Evolutionary conservation across 2,329 filamentous ascomycete species (phyloP), one percentile per base, ranked within the genome.

Genomic region (Ilyonectria destructans): DNA sequence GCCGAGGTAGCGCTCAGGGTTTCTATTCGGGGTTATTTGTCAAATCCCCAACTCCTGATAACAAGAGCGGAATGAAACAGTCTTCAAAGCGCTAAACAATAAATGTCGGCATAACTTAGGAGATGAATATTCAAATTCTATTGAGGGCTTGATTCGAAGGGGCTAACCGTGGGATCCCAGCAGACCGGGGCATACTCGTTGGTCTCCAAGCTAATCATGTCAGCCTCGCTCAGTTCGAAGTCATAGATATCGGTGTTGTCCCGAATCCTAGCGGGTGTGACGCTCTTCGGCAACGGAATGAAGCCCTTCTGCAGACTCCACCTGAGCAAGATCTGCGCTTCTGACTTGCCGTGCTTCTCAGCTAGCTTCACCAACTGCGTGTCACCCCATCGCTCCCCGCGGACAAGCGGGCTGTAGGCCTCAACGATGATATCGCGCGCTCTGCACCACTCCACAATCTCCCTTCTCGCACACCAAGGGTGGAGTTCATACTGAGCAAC

Each of bases 221-320:
- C 90, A 19, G 87, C 84, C 17, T 81, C 78, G 12, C 80, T 82
- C 6, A 93, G 80, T 33, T 86, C 82, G 74, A 92, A 92, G 29
- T 83, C 84, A 76, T 86, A 92, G 0, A 92, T 83, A 62, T 90
- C 84, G 0, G 85, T 85, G 74, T 92, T 92, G 40, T 85, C 82
- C 68, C 79, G 82, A 70, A 92, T 92, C 13, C 90, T 83, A 17
- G 84, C 86, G 0, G 86, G 84, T 2, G 83, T 88, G 67, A 90
- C 88, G 68, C 89, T 91, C 83, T 92, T 92, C 21, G 90, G 89
- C 67, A 93, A 78, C 6, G 90, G 90, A 17, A 90, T 85, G 87
- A 89, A 92, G 10, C 84, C 86, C 81, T 92, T 93, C 75, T 94
- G 90, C 74, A 93, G 79, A 68, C 87, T 88, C 75, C 90, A 94